Percentiles rank a stretch among this genome's conserved stretches.
Conservation (phyloP, 768 basidiomycete genomes). For the Lentinula sp. region DNA sequence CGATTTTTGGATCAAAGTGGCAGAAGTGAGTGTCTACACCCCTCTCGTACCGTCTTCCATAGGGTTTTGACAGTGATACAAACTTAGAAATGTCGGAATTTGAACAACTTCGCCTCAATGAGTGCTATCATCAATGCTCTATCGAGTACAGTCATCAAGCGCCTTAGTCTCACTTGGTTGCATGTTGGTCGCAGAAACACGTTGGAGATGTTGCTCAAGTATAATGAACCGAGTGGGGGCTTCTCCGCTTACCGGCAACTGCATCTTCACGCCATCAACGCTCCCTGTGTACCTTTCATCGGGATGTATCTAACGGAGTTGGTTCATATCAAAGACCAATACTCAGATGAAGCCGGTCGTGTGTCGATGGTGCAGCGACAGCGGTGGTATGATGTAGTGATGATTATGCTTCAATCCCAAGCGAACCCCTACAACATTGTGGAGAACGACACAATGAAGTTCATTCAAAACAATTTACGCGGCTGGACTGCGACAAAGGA, state of each 20-base stretch:
- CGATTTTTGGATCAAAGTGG: conserved; percentile 74
- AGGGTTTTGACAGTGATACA: neutral
- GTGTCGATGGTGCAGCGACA: conserved; percentile 53
- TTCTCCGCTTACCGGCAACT: conserved; percentile 50
- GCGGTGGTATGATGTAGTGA: conserved; percentile 49
- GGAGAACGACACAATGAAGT: conserved; percentile 39
- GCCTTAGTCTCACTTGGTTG: conserved; percentile 61
- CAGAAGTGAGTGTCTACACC: conserved; percentile 48
- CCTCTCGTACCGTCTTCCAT: neutral
- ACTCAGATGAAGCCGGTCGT: conserved; percentile 29
- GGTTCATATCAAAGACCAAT: conserved; percentile 47
- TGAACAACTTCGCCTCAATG: conserved; percentile 66
- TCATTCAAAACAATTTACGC: conserved; percentile 41
- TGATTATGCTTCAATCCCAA: conserved; percentile 54
- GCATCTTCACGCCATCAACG: conserved; percentile 35
- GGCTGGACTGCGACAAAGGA: conserved; percentile 24
- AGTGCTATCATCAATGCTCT: conserved; percentile 60
- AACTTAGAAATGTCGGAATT: conserved; percentile 51
- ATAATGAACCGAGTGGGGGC: conserved; percentile 54
- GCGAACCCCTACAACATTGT: conserved; percentile 40
- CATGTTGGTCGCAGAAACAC: conserved; percentile 46
- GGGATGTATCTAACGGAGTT: conserved; percentile 58
- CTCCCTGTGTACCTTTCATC: conserved; percentile 65
- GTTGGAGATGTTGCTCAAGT: conserved; percentile 45
- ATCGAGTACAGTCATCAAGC: conserved; percentile 50